phyloP scores from a whole-genome alignment of 352 stramenopile genomes.

The Globisporangium mamillatum region DNA sequence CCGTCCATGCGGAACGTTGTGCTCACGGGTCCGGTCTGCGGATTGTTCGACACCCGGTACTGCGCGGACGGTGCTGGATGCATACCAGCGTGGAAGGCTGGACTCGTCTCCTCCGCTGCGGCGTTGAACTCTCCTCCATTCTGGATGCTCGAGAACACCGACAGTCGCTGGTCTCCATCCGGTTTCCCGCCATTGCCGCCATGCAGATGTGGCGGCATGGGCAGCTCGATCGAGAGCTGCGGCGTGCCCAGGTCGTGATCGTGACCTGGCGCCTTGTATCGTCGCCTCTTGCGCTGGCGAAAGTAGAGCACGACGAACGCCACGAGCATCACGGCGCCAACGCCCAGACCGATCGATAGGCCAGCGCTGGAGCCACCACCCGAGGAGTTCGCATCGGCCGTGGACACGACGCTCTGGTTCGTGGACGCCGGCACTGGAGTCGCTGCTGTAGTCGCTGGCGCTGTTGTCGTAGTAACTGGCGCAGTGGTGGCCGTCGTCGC shows the following conservation, averaged over 20 bases:
- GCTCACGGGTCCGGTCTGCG: slow-evolving; percentile 14
- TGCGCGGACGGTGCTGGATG: slow-evolving; percentile 4
- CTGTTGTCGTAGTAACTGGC: neutral
- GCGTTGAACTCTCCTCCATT: slow-evolving; percentile 16
- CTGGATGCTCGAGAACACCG: slow-evolving; percentile 19
- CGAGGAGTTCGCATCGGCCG: neutral
- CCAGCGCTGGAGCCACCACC: slow-evolving; percentile 1
- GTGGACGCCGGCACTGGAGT: neutral
- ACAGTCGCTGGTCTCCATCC: slow-evolving; percentile 7
- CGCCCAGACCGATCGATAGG: slow-evolving; percentile 15
- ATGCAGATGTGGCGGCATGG: slow-evolving; percentile 8
- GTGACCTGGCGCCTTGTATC: slow-evolving; percentile 1
- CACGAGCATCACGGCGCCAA: slow-evolving; percentile 15
- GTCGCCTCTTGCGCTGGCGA: slow-evolving; percentile 17
- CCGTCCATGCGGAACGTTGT: slow-evolving; percentile 15
- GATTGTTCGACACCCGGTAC: slow-evolving; percentile 12
- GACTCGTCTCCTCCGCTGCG: slow-evolving; percentile 6
- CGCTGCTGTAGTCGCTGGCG: neutral
- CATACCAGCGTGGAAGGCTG: neutral
- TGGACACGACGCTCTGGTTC: slow-evolving; percentile 11
- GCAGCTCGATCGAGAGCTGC: slow-evolving; percentile 23
- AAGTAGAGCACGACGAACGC: slow-evolving; percentile 16
- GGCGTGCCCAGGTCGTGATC: slow-evolving; percentile 19
- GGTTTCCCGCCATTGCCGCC: neutral
- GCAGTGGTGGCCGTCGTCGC: neutral